Conservation (phyloP, 179 eudicot species). For the Gypsophila paniculata region DNA sequence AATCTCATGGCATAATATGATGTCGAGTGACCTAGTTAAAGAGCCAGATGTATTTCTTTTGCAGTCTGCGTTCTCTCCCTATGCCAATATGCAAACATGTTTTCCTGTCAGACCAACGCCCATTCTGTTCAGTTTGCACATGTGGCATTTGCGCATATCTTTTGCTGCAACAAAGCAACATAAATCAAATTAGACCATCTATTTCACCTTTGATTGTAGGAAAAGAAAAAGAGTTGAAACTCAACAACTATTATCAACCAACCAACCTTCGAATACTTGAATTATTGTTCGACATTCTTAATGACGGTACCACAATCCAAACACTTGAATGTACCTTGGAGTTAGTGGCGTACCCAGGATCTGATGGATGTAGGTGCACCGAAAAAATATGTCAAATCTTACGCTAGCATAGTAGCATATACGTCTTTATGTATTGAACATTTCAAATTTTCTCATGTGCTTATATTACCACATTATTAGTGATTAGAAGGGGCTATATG, state of each 20-base stretch:
- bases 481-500: too few species aligned
- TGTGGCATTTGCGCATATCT: conserved; percentile 75
- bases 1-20: conserved; percentile 89
- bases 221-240: not conserved
- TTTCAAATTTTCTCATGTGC: too few species aligned
- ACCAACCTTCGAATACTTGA: conserved; percentile 86
- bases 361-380: too few species aligned
- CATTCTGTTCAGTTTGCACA: conserved; percentile 68
- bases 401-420: too few species aligned
- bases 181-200: conserved; percentile 4
- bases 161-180: conserved; percentile 51
- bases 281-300: conserved; percentile 88
- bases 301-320: conserved; percentile 69
- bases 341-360: too few species aligned
- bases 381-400: too few species aligned
- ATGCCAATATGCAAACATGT: conserved; percentile 97
- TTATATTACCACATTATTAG: too few species aligned
- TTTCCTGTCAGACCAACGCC: conserved; percentile 82
- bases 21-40: conserved; percentile 84
- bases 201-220: not conserved
- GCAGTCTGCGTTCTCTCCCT: conserved; percentile 93
- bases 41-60: conserved; percentile 94
- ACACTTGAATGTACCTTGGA: conserved; percentile 88
- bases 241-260: not conserved
- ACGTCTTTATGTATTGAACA: too few species aligned